Evolutionary conservation across 352 stramenopile species (phyloP), one percentile per base, ranked within the genome.

Genomic region (Blastocystis sp.): DNA sequence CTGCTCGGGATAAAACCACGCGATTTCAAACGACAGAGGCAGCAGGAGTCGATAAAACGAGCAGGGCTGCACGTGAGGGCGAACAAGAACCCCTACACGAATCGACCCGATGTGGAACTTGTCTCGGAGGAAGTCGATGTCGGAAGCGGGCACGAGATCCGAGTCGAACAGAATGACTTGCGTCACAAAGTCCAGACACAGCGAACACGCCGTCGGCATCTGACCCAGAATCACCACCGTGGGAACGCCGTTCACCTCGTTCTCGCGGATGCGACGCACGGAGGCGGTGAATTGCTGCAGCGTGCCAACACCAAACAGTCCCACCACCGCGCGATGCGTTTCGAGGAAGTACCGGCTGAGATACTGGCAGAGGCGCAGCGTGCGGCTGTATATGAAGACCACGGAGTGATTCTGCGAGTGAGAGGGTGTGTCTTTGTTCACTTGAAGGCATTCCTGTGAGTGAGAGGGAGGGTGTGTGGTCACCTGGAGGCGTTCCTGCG

Each of bases 241-340:
- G 19, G 29, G 45, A 35, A 69, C 66, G 24, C 74, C 74, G 33
- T 67, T 16, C 19, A 41, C 66, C 31, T 16, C 24, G 4, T 24
- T 33, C 35, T 69, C 24, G n/a, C 60, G 51, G 19, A 31, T 2
- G 0, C 26, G 10, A n/a, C n/a, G 24, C 21, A 69, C 31, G 4
- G 10, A 2, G 16, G 24, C 26, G 29, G 67, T 62, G 12, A 85
- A 45, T 33, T 85, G 51, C 19, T 85, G 24, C 29, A 69, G n/a
- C 6, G 74, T 85, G 10, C n/a, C 29, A 37, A 85, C 60, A 21
- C 74, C 74, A 69, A 85, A 85, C 31, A 85, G 21, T 3, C 74
- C 26, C 45, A 85, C 10, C 26, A 67, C 51, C 35, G 9, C 45
- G 45, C 45, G 45, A 16, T 16, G 6, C 21, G 41, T 33, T 31